Evolutionary conservation across 106 monocot species (phyloP), one percentile per base, ranked within the genome.

Genomic region (Amphibolis antarctica): DNA sequence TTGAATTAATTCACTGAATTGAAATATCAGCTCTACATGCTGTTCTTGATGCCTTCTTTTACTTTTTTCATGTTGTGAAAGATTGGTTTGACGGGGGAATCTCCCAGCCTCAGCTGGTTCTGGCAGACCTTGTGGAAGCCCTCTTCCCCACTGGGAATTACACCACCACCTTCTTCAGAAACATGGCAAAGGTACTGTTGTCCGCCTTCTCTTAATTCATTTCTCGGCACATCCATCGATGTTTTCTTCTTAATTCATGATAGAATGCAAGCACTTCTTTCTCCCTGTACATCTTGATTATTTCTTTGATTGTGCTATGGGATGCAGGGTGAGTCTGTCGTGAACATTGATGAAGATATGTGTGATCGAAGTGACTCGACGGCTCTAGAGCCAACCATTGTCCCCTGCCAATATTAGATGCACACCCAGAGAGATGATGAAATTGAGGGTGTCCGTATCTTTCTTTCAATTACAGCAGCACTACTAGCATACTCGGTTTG

Each of bases 31-130:
- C 7, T 36, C 2, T 36, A 36, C 7, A 7, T 36, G 36, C 36
- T 4, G 36, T 4, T 36, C 7, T 36, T n/a, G n/a, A 36, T 36
- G 2, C 7, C 12, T 30, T 58, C 13, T 27, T 25, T 57, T 57
- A 20, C 1, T 18, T 19, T 57, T 42, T 17, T 9, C 18, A 10
- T 23, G 4, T 56, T 56, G 52, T 53, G 22, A 46, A 72, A 94
- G 94, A 89, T 63, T 94, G 94, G 94, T 82, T 70, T 42, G 86
- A 94, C 65, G 81, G 85, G 76, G 94, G 86, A 26, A 76, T 94
- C 28, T 72, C 94, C 13, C 94, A 94, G 67, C 94, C 94, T 9
- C 89, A 94, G 70, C 65, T 94, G 28, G 89, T 94, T 17, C 58
- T 94, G 77, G 88, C 83, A 28, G 94, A 94, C 69, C 79, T 94